Base-by-base conservation (phyloP, 768 basidiomycete genomes). In the Lentinula boryana region DNA sequence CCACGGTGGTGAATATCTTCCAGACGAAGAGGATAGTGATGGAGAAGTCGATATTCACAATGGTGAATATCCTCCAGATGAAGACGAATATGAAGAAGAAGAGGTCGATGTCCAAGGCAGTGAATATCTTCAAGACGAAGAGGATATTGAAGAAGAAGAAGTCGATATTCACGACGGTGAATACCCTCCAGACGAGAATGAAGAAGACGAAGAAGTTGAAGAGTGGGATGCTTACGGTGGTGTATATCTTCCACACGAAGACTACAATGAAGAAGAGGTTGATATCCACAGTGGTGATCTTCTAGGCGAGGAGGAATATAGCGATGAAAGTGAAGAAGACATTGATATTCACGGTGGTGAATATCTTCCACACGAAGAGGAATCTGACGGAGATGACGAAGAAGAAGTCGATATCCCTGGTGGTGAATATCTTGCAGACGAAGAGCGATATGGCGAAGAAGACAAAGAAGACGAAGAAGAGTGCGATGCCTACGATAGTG, bases 181-280 rank as follows among this genome's bases (percentile, higher is more conserved):
- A 15, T 23, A 48, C 8, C 6, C 44, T n/a, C 15, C n/a, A 48
- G 15, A 23, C 44, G 81, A 67, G 27, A 27, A 27, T 27, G 27
- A 27, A 87, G 86, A 67, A 86, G 83, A 4, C 84, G 82, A 12
- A 38, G 13, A 8, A 13, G 36, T 8, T 8, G 36, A 38, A 13
- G 36, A 38, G 13, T 86, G 87, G 67, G 86, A 80, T 16, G 84
- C 80, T 9, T 86, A 88, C 27, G 27, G 69, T 13, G 36, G 36
- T 5, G 5, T 38, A 38, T 8, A 38, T 13, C 36, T 1, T 38
- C 13, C 36, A 38, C 36, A 38, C 36, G 36, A 38, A 13, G 5
- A 38, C 7, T 38, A 38, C 36, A 13, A 38, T 38, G 36, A 13
- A 38, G 36, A 13, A 23, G 23, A 23, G 23, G 3, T 27, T 27